phyloP scores from a whole-genome alignment of 257 asterid genomes.

The Nicotiana obtusifolia region DNA sequence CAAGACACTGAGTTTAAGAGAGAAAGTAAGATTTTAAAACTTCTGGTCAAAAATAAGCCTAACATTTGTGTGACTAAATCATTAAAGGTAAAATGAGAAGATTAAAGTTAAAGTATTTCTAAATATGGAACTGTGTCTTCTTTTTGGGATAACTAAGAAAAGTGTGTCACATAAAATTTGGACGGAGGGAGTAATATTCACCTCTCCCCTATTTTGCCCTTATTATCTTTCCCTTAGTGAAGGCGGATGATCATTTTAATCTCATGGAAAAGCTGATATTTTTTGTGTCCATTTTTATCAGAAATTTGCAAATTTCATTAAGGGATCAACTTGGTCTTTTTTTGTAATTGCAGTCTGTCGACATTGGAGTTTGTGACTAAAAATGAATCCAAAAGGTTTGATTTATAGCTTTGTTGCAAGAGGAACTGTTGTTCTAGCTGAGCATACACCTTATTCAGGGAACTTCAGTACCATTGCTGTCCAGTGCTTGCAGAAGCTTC shows the following conservation, averaged over 20 bases:
- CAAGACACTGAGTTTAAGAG: too few relatives aligned
- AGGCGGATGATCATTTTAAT: background rate
- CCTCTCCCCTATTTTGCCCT: background rate
- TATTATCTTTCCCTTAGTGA: background rate
- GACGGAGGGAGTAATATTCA: background rate
- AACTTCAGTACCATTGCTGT: conserved; percentile 97
- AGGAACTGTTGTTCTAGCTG: conserved; percentile 92
- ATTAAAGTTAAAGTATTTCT: too few relatives aligned
- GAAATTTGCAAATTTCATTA: background rate
- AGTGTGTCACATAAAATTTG: too few relatives aligned
- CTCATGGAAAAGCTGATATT: background rate
- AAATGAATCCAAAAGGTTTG: conserved; percentile 85
- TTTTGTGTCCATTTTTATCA: background rate
- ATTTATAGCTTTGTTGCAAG: conserved; percentile 97
- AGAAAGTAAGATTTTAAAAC: too few relatives aligned
- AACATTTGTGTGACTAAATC: too few relatives aligned
- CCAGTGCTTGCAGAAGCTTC: conserved; percentile 94
- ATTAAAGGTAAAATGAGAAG: too few relatives aligned
- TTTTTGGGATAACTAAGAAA: too few relatives aligned
- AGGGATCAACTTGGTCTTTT: background rate
- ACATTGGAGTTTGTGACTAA: conserved; percentile 9
- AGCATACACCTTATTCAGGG: conserved; percentile 96
- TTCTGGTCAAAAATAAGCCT: too few relatives aligned
- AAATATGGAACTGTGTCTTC: too few relatives aligned
- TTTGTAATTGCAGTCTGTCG: background rate